Evolutionary conservation across 495 filamentous ascomycete species (phyloP), one percentile per base, ranked within the genome.

Genomic region (Neurospora hispaniola): DNA sequence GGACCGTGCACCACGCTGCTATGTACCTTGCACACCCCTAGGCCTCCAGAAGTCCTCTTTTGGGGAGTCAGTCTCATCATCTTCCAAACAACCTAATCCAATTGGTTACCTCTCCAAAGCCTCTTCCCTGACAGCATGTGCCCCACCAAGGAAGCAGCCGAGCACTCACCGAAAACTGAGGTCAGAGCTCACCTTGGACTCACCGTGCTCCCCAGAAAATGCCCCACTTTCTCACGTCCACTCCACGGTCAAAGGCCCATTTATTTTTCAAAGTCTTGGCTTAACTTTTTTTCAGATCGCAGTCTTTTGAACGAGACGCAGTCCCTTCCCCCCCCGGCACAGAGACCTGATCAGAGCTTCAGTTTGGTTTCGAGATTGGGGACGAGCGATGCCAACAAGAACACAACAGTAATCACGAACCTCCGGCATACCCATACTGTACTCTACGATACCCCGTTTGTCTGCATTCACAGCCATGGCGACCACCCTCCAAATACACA

Each of bases 401-500:
- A n/a, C n/a, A n/a, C n/a, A n/a, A n/a, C n/a, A n/a, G n/a, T n/a
- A n/a, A n/a, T n/a, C n/a, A n/a, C n/a, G n/a, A 16, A 62, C 11
- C 12, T 16, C 6, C 54, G 16, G 16, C 23, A 27, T 2, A 31
- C 27, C 27, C 6, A 38, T 38, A 4, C 27, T 27, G 54, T 38
- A 66, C 27, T 66, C 4, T 0, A 35, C 54, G 27, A 66, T 66
- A 66, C 27, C 54, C 54, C 54, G 27, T 66, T 14, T 35, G 27
- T 66, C 14, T 66, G 14, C 54, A 1, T 31, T 31, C 35, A 27
- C 74, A 74, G 74, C 70, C 31, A 89, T 89, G 86, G 85, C 86
- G 73, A 84, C 86, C 62, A 82, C 84, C 71, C 84, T 87, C 62
- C 82, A 87, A 62, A 81, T 90, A 31, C 85, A 88, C 78, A 83